Base-by-base conservation (phyloP, 2,329 filamentous ascomycete species). In the Ophiostoma quercus region DNA sequence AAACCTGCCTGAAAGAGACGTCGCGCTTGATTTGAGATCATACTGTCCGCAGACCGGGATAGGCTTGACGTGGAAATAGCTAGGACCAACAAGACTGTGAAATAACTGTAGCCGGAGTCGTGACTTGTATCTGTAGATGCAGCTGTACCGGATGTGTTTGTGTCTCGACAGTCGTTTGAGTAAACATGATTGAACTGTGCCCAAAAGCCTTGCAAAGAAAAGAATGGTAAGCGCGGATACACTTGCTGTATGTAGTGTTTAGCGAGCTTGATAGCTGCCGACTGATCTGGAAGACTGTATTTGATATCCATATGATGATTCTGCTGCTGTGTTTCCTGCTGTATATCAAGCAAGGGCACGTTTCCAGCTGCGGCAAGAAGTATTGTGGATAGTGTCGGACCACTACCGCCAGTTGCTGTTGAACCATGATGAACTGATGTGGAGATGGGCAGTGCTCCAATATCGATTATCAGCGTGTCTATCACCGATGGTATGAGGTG, bases 171-270 rank as follows among this genome's bases (percentile, higher is more conserved):
- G 4, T 32, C 29, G 12, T 63, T 39, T 22, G 51, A 57, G 54
- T 73, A 75, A n/a, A 75, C 73, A 12, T 73, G 71, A 60, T 74
- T 69, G 66, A 75, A 75, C 71, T 75, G 74, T 1, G 71, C 71
- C 74, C 73, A 75, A 70, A 75, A 75, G 1, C 74, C 74, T 60
- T 75, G 74, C 29, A 75, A 69, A 1, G 74, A 75, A 51, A 75
- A 75, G 63, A 75, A 75, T 1, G 74, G 74, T 54, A 75, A 69
- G 2, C 74, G 71, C 5, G 74, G 73, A 62, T 75, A 75, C n/a
- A 75, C 72, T 16, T 75, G 68, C 29, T 72, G 66, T 57, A 75
- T 72, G 68, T 75, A 75, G 67, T 74, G 73, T 29, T 74, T 70
- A n/a, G 71, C 73, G 34, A 75, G 72, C 66, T 72, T 74, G 39